phyloP scores from a whole-genome alignment of 2,329 filamentous ascomycete species.

The Eurotiales sp. region DNA sequence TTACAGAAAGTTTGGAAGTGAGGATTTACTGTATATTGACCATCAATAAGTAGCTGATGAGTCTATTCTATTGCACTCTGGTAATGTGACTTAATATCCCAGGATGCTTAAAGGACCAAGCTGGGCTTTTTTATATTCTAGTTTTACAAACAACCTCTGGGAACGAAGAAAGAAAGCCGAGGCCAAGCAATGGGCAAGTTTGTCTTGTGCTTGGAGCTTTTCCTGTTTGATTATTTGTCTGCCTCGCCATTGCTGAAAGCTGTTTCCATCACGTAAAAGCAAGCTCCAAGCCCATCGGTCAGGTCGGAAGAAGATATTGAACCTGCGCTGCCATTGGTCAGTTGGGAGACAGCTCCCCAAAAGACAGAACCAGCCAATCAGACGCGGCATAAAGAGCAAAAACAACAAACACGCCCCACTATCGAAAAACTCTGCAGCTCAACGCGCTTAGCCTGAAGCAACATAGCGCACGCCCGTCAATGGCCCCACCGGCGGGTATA shows the following conservation, averaged over 20 bases:
- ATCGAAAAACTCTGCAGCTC: conserved; percentile 3
- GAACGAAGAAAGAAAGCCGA: too few species aligned
- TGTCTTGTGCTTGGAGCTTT: not conserved
- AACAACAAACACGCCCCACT: conserved; percentile 3
- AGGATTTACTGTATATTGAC: too few species aligned
- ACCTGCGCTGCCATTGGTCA: conserved; percentile 3
- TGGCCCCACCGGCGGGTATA: conserved; percentile 22
- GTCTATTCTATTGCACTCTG: too few species aligned
- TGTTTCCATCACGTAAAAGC: too few species aligned
- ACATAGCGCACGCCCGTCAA: not conserved
- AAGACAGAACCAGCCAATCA: not conserved
- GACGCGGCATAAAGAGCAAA: conserved; percentile 20
- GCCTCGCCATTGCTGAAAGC: too few species aligned
- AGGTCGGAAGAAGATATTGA: not conserved
- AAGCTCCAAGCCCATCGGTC: not conserved
- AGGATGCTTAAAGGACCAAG: too few species aligned
- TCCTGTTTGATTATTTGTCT: not conserved
- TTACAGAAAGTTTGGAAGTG: too few species aligned
- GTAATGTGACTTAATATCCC: too few species aligned
- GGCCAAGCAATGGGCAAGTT: too few species aligned
- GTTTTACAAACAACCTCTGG: too few species aligned
- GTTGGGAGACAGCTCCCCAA: not conserved
- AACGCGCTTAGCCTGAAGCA: not conserved
- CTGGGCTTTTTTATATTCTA: too few species aligned
- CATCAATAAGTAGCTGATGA: too few species aligned